Base-by-base conservation (phyloP, 495 filamentous ascomycete species). In the Barbatosphaeria neglecta region DNA sequence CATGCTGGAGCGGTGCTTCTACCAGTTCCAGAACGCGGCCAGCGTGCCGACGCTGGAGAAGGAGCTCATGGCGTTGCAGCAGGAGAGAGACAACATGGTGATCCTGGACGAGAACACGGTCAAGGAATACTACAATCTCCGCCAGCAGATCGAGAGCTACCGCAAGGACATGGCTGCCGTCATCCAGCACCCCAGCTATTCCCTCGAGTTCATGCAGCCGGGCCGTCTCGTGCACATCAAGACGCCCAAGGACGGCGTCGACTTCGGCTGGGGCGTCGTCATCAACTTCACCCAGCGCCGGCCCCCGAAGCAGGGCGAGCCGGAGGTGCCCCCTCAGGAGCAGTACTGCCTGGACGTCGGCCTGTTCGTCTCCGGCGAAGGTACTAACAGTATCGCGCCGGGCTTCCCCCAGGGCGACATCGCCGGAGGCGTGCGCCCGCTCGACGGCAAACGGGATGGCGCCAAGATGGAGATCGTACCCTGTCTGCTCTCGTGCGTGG, bases 1-100 rank as follows among this genome's bases (percentile, higher is more conserved):
- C 62, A 97, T 98, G 92, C 72, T 98, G 15, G 87, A 95, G 67
- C 76, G 82, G 51, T 97, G 93, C 56, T 98, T 98, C 70, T 93
- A 84, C 63, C 93, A 98, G 63, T 98, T 98, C 65, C 92, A 98
- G 62, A 95, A 92, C 53, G 85, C 86, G 8, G 84, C 87, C 3
- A 84, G 82, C 52, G 84, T 95, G 40, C 82, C 84, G 23, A 72
- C 73, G 31, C 69, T 97, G 23, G 92, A 97, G 60, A 80, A 81
- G 52, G 83, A 95, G 50, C 69, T 95, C 37, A 70, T 73, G 33
- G 76, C 81, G 31, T 63, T 94, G 23, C 87, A 95, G 58, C 73
- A 75, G 35, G 76, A 87, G 61, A 75, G 75, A 51, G 76, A 81
- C 33, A 73, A 73, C 27, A 79, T 89, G 69, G 67, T 75, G 24